Base-by-base conservation (phyloP, 345 rosid genomes). In the Tarenaya hassleriana region DNA sequence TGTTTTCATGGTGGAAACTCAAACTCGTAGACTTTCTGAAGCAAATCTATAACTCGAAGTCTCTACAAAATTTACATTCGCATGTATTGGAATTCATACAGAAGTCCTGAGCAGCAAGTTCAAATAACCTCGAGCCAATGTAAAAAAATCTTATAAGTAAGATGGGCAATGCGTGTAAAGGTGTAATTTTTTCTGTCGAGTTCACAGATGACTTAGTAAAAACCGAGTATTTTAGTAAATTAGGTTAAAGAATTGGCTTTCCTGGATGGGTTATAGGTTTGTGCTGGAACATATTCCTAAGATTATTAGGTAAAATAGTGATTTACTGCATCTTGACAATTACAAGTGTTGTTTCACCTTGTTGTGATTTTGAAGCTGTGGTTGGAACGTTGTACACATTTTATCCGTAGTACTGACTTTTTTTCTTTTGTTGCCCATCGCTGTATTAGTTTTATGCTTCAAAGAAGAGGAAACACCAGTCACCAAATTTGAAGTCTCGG, bases 381-480 rank as follows among this genome's bases (percentile, higher is more conserved):
- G 4, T 41, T 1, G 29, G 29, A 24, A 24, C 5, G 29, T 24
- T 24, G 2, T 24, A 24, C 29, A 24, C 29, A 24, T 24, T 24
- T n/a, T 24, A 24, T 24, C 27, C 16, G 34, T 49, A 41, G 43
- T 45, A 21, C 54, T 46, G 50, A 52, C 45, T 60, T 37, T 0
- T 47, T 20, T 63, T 50, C 57, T 52, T 47, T 13, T 41, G 18
- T 21, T 53, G 17, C 16, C 63, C 44, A 50, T 52, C 34, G 11
- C 51, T 45, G 17, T 64, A 0, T 68, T 73, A 91, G 98, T 91
- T 79, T 76, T 87, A 52, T 34, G 70, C 74, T 41, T 84, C 88
- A 19, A 87, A 73, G 73, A 91, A 87, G 81, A 76, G 88, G 77
- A 91, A 87, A 67, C 37, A 78, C 14, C 7, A 13, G 1, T 86